Evolutionary conservation across 106 monocot genomes (phyloP).

Genomic region (Amphibolis antarctica): DNA sequence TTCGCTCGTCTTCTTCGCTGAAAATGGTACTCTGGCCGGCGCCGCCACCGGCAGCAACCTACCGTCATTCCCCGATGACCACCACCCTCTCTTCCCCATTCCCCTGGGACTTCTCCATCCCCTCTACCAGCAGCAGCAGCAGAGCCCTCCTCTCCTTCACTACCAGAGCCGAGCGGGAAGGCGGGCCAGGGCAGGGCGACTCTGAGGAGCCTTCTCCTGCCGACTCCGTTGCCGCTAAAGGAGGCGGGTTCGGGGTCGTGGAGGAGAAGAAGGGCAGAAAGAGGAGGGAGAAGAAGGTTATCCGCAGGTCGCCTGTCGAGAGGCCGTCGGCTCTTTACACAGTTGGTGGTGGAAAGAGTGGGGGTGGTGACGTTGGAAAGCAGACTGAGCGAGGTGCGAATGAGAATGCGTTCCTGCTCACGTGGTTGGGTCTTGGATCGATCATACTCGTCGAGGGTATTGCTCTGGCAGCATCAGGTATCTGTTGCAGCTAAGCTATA

Average conservation of each 20-base stretch:
- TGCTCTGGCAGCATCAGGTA: constrained; percentile 66
- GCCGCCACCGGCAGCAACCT: constrained; percentile 1
- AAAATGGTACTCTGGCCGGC: background rate
- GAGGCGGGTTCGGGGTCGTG: constrained; percentile 25
- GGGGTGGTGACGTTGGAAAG: constrained; percentile 1
- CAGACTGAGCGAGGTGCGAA: constrained; percentile 24
- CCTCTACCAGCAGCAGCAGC: constrained; percentile 9
- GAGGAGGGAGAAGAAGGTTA: constrained; percentile 21
- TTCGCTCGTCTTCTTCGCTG: too few relatives aligned
- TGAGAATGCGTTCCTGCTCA: constrained; percentile 58
- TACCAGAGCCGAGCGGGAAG: constrained; percentile 18
- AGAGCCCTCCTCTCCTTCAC: constrained; percentile 5
- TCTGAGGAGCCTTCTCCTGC: constrained; percentile 5
- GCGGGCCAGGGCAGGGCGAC: background rate
- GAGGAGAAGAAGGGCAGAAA: constrained; percentile 26
- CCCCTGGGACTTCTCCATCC: background rate
- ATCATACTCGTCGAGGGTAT: constrained; percentile 67
- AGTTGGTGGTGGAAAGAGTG: background rate
- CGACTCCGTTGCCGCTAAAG: constrained; percentile 19
- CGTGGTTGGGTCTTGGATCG: constrained; percentile 59
- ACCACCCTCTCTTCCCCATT: background rate
- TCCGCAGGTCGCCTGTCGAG: constrained; percentile 40
- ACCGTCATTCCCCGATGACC: background rate
- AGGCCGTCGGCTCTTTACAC: constrained; percentile 17
- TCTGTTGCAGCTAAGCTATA: background rate